phyloP scores from a whole-genome alignment of 768 basidiomycete species.

The Boletus coccyginus region DNA sequence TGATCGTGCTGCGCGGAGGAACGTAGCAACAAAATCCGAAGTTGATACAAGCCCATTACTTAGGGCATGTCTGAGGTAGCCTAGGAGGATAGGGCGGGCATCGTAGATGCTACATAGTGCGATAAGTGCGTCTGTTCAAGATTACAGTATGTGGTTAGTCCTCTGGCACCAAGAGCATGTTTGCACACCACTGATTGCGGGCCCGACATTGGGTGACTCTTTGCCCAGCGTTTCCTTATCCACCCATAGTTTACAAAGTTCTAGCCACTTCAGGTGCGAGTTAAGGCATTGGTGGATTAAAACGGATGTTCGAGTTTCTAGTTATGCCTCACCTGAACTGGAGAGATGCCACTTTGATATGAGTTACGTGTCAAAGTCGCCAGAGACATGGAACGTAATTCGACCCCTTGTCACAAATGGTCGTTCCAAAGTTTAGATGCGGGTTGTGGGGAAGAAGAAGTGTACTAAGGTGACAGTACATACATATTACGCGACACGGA shows the following conservation, averaged over 20 bases:
- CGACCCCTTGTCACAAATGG: neutral
- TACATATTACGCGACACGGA: no score
- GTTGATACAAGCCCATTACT: slow-evolving; percentile 54
- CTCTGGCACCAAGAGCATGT: neutral
- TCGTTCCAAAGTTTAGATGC: neutral
- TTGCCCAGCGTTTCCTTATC: slow-evolving; percentile 44
- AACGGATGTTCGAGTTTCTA: neutral
- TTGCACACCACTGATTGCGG: slow-evolving; percentile 55
- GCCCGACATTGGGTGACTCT: slow-evolving; percentile 42
- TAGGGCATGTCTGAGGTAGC: slow-evolving; percentile 62
- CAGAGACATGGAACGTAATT: slow-evolving; percentile 51
- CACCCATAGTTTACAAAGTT: slow-evolving; percentile 59
- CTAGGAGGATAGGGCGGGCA: slow-evolving; percentile 64
- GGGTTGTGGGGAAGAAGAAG: neutral
- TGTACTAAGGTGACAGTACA: neutral
- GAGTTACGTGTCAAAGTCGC: slow-evolving; percentile 69
- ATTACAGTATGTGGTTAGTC: neutral
- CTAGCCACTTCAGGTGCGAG: slow-evolving; percentile 55
- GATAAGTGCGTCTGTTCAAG: slow-evolving; percentile 60
- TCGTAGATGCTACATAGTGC: slow-evolving; percentile 65
- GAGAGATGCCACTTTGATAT: slow-evolving; percentile 66
- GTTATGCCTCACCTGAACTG: slow-evolving; percentile 51
- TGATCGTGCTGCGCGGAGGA: slow-evolving; percentile 65
- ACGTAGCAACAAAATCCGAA: slow-evolving; percentile 58
- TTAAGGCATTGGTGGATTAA: neutral